phyloP scores from a whole-genome alignment of 768 basidiomycete genomes.

The Terana coerulea region DNA sequence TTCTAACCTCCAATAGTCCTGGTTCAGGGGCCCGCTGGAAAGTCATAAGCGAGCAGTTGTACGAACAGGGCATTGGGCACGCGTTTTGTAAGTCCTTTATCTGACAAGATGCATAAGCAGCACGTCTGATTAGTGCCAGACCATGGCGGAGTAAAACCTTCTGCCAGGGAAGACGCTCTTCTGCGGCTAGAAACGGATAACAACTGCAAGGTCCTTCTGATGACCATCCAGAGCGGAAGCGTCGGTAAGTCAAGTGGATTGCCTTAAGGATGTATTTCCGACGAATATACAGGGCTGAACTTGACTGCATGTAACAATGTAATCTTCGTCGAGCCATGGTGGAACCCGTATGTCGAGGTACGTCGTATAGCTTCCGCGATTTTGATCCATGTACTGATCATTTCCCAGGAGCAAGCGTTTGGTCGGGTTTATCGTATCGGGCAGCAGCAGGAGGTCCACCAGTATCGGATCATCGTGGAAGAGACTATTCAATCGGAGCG shows the following conservation, averaged over 20 bases:
- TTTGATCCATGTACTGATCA: too few relatives aligned
- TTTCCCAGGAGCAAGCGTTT: constrained; percentile 21
- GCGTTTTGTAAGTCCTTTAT: background rate
- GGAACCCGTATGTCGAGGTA: constrained; percentile 18
- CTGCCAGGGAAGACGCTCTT: background rate
- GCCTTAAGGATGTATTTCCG: too few relatives aligned
- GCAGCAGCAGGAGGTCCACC: constrained; percentile 25
- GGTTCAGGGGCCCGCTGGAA: constrained; percentile 2
- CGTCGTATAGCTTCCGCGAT: too few relatives aligned
- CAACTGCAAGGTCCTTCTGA: constrained; percentile 9
- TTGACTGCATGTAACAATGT: constrained; percentile 15
- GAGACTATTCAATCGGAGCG: constrained; percentile 9
- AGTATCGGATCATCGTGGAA: constrained; percentile 12
- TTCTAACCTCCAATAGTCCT: too few relatives aligned
- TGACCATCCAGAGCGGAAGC: constrained; percentile 11
- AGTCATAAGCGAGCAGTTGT: background rate
- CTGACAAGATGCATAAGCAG: too few relatives aligned
- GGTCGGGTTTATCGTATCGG: constrained; percentile 32
- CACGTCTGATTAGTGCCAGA: constrained; percentile 9
- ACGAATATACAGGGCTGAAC: constrained; percentile 13
- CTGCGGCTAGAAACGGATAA: background rate
- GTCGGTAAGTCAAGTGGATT: too few relatives aligned
- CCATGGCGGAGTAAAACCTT: background rate
- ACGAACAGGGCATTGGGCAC: too few relatives aligned
- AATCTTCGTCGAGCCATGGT: constrained; percentile 17